Evolutionary conservation across 2,329 filamentous ascomycete genomes (phyloP), one percentile per base, ranked within the genome.

Genomic region (Grosmannia serpens): DNA sequence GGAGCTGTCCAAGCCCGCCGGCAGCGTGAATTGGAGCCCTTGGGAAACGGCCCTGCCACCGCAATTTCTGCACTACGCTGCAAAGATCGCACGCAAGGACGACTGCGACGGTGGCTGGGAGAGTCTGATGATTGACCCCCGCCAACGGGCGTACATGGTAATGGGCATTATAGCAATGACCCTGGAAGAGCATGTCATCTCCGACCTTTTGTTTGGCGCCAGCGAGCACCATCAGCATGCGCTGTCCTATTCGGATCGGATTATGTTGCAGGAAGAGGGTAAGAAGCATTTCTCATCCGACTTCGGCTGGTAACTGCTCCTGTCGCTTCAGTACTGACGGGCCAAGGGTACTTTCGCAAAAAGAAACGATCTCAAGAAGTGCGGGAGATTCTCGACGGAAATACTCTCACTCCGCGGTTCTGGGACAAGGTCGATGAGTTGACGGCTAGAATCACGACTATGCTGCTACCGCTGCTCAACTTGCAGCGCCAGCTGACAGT

Each of bases 141-240:
- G 10, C 13, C 65, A 69, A 55, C 67, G 73, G 17, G 66, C 65
- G 58, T 71, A 65, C 62, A 62, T 76, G 26, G 65, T 72, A 20
- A 65, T 67, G 55, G 72, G 70, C 1, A 64, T 76, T 9, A 53
- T 76, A 11, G 66, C 66, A 3, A 71, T 71, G 64, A 63, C 73
- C 47, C 64, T 76, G 55, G 68, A 75, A 60, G 69, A 67, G 60
- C 66, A 67, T 22, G 70, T 76, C 31, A 73, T 73, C 58, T 67
- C 67, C 44, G 66, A 69, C 46, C 63, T 75, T 47, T 62, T 76
- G 1, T 76, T 76, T 59, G 74, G 75, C 33, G 73, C 69, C 5
- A 62, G 61, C 2, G n/a, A 64, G 4, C 3, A n/a, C 2, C 65
- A 67, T 58, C 62, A 62, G 52, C 33, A 57, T 0, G 66, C 69